Percentiles rank a stretch among this genome's conserved stretches.
These are phyloP conservation scores for Cruciata laevipes DNA, from an alignment of 257 asterid genomes.

Conservation along the genomic window DNA sequence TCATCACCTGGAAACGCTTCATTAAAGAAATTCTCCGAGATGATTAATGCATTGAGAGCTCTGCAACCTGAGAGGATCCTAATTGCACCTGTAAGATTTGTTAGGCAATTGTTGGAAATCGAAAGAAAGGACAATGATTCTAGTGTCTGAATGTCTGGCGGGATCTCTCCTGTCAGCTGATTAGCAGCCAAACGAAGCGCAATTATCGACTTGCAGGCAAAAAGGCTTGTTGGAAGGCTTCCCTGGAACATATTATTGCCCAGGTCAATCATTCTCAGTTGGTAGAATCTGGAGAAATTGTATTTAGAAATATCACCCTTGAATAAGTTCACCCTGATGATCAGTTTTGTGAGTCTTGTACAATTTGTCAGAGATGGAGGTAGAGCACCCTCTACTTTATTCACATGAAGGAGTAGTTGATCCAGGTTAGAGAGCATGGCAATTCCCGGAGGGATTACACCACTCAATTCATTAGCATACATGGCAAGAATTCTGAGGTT, in stretches of 20 bases:
- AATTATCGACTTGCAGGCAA: slow-evolving; percentile 56
- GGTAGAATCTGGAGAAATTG: slow-evolving; percentile 63
- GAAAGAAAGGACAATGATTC: slow-evolving; percentile 73
- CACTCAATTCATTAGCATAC: slow-evolving; percentile 50
- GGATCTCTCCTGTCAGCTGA: slow-evolving; percentile 53
- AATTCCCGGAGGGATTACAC: slow-evolving; percentile 56
- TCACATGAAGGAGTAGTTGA: slow-evolving; percentile 62
- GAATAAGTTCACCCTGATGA: slow-evolving; percentile 24
- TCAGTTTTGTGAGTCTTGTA: slow-evolving; percentile 49
- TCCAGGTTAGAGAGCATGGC: slow-evolving; percentile 62
- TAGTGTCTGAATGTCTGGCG: slow-evolving; percentile 45
- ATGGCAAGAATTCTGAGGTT: slow-evolving; percentile 53
- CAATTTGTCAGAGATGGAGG: slow-evolving; percentile 74
- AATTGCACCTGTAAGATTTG: slow-evolving; percentile 57
- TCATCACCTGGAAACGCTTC: slow-evolving; percentile 47
- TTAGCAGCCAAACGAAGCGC: slow-evolving; percentile 74
- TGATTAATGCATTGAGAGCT: slow-evolving; percentile 29
- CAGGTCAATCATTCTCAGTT: slow-evolving; percentile 53
- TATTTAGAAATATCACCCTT: slow-evolving; percentile 61
- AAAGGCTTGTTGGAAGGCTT: slow-evolving; percentile 55
- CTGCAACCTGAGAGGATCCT: slow-evolving; percentile 53
- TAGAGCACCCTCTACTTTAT: slow-evolving; percentile 56
- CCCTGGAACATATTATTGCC: slow-evolving; percentile 72
- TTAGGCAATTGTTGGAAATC: slow-evolving; percentile 67
- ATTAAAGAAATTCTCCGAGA: slow-evolving; percentile 42